Evolutionary conservation across 805 yeast genomes (phyloP).

Genomic region (Kluyveromyces nonfermentans): DNA sequence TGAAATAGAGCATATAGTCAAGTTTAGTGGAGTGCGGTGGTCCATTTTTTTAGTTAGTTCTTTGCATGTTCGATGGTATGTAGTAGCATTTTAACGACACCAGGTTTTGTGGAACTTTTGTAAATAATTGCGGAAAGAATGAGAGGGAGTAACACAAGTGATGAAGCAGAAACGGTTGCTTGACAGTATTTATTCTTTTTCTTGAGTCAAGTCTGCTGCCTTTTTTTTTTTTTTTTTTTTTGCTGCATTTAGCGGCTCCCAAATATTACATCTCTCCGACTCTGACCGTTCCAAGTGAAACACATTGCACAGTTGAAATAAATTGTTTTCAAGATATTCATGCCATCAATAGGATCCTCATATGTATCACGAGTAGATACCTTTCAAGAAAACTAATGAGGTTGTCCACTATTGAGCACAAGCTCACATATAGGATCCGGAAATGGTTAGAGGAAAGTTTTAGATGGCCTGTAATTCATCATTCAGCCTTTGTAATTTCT

Average conservation of each 20-base stretch:
- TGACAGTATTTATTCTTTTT: no score
- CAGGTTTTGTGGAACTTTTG: not conserved
- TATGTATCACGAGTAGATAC: not conserved
- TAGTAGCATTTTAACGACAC: not conserved
- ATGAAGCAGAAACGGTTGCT: not conserved
- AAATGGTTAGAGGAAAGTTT: conserved; percentile 34
- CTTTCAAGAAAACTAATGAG: conserved; percentile 10
- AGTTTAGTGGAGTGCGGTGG: not conserved
- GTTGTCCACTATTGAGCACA: conserved; percentile 22
- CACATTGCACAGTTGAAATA: no score
- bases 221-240: no score
- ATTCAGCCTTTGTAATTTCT: conserved; percentile 47
- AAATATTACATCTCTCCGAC: no score
- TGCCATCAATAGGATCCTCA: no score
- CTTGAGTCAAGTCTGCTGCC: no score
- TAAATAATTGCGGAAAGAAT: not conserved
- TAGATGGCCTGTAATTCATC: conserved; percentile 33
- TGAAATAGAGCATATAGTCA: conserved; percentile 3
- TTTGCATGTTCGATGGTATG: not conserved
- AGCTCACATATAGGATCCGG: conserved; percentile 39
- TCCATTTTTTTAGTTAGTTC: not conserved
- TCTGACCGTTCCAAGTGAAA: no score
- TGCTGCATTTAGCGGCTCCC: no score
- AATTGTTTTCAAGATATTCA: no score
- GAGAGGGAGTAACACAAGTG: no score